A percentile compares a stretch with the other conserved stretches of the same genome.
Conservation (phyloP, 2,329 filamentous ascomycete species). For the Pseudogymnoascus sp. region DNA sequence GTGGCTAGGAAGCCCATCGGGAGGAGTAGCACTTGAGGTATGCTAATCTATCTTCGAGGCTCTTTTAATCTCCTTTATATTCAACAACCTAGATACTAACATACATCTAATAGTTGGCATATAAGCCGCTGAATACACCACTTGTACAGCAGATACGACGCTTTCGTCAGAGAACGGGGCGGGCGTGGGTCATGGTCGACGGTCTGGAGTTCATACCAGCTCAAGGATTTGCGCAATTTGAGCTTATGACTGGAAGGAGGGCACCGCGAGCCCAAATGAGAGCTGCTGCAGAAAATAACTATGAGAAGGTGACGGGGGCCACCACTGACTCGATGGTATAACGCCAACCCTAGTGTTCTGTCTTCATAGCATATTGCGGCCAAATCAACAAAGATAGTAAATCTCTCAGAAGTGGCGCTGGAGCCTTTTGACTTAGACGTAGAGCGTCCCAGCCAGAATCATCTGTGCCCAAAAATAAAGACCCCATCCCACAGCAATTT, state of each 20-base stretch:
- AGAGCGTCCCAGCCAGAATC: conserved; percentile 30
- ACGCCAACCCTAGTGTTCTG: background rate
- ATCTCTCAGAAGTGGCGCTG: conserved; percentile 49
- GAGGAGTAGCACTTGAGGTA: conserved; percentile 63
- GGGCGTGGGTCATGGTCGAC: conserved; percentile 67
- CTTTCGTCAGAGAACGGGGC: conserved; percentile 39
- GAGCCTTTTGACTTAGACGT: background rate
- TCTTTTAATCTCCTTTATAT: background rate
- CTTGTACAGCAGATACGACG: conserved; percentile 54
- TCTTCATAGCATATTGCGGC: background rate
- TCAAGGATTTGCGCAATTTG: conserved; percentile 74
- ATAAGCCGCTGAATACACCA: conserved; percentile 65
- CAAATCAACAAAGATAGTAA: conserved; percentile 45
- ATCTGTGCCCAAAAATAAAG: conserved; percentile 42
- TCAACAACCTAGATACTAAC: background rate
- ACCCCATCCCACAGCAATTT: conserved; percentile 51
- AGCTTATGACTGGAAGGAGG: conserved; percentile 67
- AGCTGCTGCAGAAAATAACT: background rate
- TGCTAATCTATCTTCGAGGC: background rate
- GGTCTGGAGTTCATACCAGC: conserved; percentile 69
- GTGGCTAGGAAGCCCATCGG: conserved; percentile 65
- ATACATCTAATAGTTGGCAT: conserved; percentile 41
- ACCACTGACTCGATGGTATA: background rate
- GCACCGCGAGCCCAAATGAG: conserved; percentile 66
- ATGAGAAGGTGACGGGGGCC: conserved; percentile 2